These are phyloP conservation scores for Phytopythium oedochilum DNA, from an alignment of 352 stramenopile genomes.

Conservation along the genomic window DNA sequence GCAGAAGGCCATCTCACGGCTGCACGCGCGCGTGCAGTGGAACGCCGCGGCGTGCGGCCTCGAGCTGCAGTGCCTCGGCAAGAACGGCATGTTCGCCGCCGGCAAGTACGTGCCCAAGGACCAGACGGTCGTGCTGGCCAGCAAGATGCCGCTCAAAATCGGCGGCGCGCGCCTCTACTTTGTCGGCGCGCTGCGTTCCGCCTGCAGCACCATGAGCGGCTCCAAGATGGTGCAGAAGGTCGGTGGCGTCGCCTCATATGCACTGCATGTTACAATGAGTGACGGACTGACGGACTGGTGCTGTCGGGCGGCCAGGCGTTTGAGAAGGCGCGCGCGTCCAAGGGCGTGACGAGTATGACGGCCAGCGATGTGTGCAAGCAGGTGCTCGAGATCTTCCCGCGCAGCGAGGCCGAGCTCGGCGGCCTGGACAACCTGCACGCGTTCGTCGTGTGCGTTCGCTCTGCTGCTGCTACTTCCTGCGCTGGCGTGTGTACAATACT, in stretches of 20 bases:
- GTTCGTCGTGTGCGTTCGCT: constrained; percentile 55
- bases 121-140: constrained; percentile 57
- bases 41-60: constrained; percentile 70
- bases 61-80: constrained; percentile 71
- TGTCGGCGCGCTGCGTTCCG: constrained; percentile 59
- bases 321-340: constrained; percentile 73
- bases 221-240: constrained; percentile 79
- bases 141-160: constrained; percentile 79
- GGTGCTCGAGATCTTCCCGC: constrained; percentile 70
- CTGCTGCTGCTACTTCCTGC: not conserved
- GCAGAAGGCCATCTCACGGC: constrained; percentile 72
- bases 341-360: constrained; percentile 39
- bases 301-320: constrained; percentile 34
- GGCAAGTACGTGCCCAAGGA: constrained; percentile 73
- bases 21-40: constrained; percentile 79
- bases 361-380: constrained; percentile 61
- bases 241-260: not conserved
- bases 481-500: not conserved
- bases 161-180: constrained; percentile 74
- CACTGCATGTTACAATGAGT: no score
- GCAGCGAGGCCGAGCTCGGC: constrained; percentile 72
- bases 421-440: constrained; percentile 55
- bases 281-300: not conserved
- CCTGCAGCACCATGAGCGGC: constrained; percentile 77
- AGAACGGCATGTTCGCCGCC: constrained; percentile 75